Evolutionary conservation across 176 grass and related monocot genomes (phyloP), one percentile per base, ranked within the genome.

Genomic region (Juncus inflexus): DNA sequence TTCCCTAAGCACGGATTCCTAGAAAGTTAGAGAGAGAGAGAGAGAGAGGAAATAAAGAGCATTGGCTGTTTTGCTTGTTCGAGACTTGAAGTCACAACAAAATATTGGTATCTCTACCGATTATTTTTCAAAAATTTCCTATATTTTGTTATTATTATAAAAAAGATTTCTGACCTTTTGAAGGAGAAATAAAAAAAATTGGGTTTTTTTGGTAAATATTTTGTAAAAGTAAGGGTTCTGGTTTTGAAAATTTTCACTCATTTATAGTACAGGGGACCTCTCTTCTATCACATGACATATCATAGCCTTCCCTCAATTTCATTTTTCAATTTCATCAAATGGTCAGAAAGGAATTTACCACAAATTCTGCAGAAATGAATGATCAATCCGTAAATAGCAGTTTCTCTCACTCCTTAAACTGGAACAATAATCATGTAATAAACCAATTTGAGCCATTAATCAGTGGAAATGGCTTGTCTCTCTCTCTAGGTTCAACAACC

Each of bases 401-500:
- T 59, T 62, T 58, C 67, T 67, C 60, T 50, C 55, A 81, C 47
- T 38, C 61, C 40, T 54, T 67, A 16, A 56, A 3, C 61, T 75
- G 63, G 61, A 69, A 65, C 9, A 55, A 36, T 11, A 68, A 70
- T 55, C 50, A 16, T 15, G 37, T 41, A 5, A 68, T 75, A 62
- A 60, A 2, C 12, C 73, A 56, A 55, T n/a, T 75, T 56, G 56
- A 76, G 13, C 12, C 70, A 14, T 47, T 36, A 57, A 59, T 15
- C 8, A 35, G 62, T 7, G 35, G 28, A 9, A 75, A 62, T 15
- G 63, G 81, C 15, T 57, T 96, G 52, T 65, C 66, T 8, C 61
- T 96, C 11, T 85, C 78, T 3, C 87, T 96, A 40, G 83, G 77
- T 55, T 77, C 79, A 10, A 47, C 65, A 42, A 8, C 0, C 52